A percentile compares a stretch with the other conserved stretches of the same genome.
Conservation (phyloP, 106 monocot species). For the Allium fistulosum region DNA sequence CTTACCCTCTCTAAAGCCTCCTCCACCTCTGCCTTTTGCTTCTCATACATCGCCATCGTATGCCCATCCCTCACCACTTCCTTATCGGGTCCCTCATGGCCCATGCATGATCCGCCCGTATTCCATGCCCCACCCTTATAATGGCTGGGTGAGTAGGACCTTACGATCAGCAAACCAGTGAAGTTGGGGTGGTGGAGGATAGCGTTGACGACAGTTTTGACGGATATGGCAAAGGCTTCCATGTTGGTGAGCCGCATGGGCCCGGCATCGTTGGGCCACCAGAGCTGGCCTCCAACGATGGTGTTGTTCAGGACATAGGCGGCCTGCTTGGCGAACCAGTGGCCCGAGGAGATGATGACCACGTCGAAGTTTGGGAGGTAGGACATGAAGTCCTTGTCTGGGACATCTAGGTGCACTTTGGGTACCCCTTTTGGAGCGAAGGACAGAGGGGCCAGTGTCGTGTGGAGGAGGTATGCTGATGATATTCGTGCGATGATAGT, state of each 20-base stretch:
- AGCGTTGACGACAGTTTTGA: slow-evolving; percentile 46
- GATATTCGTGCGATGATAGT: slow-evolving; percentile 61
- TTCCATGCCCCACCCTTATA: slow-evolving; percentile 80
- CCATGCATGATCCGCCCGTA: slow-evolving; percentile 77
- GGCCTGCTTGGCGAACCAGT: slow-evolving; percentile 79
- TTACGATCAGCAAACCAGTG: slow-evolving; percentile 54
- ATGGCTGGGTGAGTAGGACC: slow-evolving; percentile 64
- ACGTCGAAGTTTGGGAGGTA: slow-evolving; percentile 58
- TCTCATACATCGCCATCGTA: slow-evolving; percentile 62
- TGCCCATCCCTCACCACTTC: slow-evolving; percentile 36
- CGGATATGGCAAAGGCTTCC: slow-evolving; percentile 56
- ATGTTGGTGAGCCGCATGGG: slow-evolving; percentile 39
- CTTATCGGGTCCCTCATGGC: slow-evolving; percentile 37
- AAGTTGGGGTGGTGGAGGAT: slow-evolving; percentile 55
- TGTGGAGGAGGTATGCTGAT: slow-evolving; percentile 75
- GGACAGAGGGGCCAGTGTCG: slow-evolving; percentile 16
- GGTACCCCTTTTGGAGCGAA: slow-evolving; percentile 31
- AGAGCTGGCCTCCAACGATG: slow-evolving; percentile 60
- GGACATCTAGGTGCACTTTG: slow-evolving; percentile 58
- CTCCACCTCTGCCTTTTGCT: slow-evolving; percentile 38
- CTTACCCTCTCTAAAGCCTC: slow-evolving; percentile 22
- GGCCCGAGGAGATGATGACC: slow-evolving; percentile 69
- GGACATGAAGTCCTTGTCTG: slow-evolving; percentile 60
- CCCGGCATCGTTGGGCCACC: slow-evolving; percentile 37
- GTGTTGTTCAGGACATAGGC: slow-evolving; percentile 49